Base-by-base conservation (phyloP, 2,329 filamentous ascomycete genomes). In the Dactylonectria estremocensis region DNA sequence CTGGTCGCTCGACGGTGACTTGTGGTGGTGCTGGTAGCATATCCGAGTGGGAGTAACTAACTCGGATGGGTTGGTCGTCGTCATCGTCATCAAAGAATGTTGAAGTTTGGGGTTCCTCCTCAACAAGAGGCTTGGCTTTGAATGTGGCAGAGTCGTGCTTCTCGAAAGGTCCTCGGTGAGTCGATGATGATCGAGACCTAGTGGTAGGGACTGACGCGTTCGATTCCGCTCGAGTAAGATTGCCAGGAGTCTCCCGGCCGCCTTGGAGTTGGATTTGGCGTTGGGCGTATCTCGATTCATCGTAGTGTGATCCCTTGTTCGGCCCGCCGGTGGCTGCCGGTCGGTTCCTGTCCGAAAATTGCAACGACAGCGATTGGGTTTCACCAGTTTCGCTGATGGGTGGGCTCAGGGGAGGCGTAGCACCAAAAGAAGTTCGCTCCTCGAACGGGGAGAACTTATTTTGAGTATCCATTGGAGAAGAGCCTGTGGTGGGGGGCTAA, bases 271-370 rank as follows among this genome's bases (percentile, higher is more conserved):
- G 93, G 54, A 93, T 83, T 76, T 97, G 93, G 50, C 94, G 90
- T 77, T 97, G 92, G 5, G 93, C 89, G 75, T 94, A 98, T 76
- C 94, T 93, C 20, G 92, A 90, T 76, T 98, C 95, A 75, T 97
- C 94, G 73, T 96, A 97, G 8, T 90, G 88, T 57, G 92, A 89
- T 2, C 84, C 82, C 1, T 95, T 94, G 71, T 92, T 92, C 67
- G 88, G 87, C 24, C 87, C 82, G 20, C 85, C 85, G 75, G 86
- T 81, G 1, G 93, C 92, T 0, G 94, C 97, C 5, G 93, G 93
- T 77, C 96, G 97, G 58, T 93, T 94, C 53, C 89, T 85, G 73
- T 97, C 95, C 69, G 91, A 90, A 0, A 93, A 91, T 67, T 93
- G 90, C 13, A 96, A 87, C 9, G 91, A 81, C 14, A 97, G 85